These are phyloP conservation scores for Trypanosoma theileri DNA, from an alignment of 208 protist genomes.

Conservation along the genomic window DNA sequence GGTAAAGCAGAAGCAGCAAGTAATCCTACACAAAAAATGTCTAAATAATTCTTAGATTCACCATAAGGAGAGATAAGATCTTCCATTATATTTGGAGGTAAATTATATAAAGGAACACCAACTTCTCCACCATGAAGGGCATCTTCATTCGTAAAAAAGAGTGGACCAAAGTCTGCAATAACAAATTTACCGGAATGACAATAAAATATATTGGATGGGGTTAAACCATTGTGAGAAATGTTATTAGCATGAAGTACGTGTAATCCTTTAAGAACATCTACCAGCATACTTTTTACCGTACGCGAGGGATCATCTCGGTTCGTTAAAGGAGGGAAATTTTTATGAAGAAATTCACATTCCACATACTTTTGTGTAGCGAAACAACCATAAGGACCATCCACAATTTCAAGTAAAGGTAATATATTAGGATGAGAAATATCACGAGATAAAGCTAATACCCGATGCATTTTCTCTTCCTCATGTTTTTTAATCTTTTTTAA, in stretches of 20 bases:
- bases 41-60: constrained; percentile 37
- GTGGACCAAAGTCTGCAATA: constrained; percentile 70
- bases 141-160: constrained; percentile 64
- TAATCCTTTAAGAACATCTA: constrained; percentile 64
- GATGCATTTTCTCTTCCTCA: constrained; percentile 7
- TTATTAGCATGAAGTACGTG: constrained; percentile 70
- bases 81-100: constrained; percentile 52
- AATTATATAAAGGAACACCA: constrained; percentile 39
- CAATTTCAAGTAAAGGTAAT: constrained; percentile 64
- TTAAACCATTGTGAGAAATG: constrained; percentile 54
- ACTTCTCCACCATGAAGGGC: constrained; percentile 31
- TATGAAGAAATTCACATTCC: constrained; percentile 27
- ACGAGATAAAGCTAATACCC: constrained; percentile 33
- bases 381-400: constrained; percentile 61
- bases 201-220: constrained; percentile 79
- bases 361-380: constrained; percentile 74
- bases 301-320: constrained; percentile 16
- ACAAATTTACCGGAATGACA: constrained; percentile 39
- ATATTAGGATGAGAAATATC: constrained; percentile 71
- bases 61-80: constrained; percentile 10
- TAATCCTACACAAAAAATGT: constrained; percentile 76
- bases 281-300: constrained; percentile 50
- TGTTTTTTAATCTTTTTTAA: constrained; percentile 16
- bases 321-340: constrained; percentile 24
- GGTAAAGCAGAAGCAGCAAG: constrained; percentile 63